Evolutionary conservation across 1,139 yeast genomes (phyloP), one percentile per base, ranked within the genome.

Genomic region (Geotrichum aggregatum): DNA sequence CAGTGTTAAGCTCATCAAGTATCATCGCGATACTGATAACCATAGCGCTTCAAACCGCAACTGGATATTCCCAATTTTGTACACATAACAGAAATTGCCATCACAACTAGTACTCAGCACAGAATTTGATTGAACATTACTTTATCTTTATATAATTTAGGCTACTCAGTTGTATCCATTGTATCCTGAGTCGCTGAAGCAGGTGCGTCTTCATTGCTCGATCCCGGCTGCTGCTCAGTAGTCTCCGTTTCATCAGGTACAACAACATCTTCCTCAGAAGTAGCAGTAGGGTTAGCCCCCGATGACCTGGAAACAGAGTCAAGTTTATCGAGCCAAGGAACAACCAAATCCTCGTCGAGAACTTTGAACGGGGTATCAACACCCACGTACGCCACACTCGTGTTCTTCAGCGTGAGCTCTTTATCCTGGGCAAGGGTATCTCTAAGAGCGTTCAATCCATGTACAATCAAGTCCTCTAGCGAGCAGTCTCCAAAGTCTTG

Each of bases 371-470:
- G 77, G 47, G 78, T 75, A 61, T 83, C 95, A 59, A 80, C 78
- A 36, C 98, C 97, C 18, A 91, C 98, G 52, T 89, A 80, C 51
- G 96, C 92, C 60, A 92, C 87, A 8, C 95, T 84, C 19, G 98
- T 87, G 71, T 92, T 94, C 59, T 83, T 81, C 52, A 77, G 74
- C 38, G 84, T 88, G 67, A 92, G 78, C 67, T 92, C 96, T 65
- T 88, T 92, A 69, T 92, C 98, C 70, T 91, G 96, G 14, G 94
- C 83, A 61, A 92, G 76, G 0, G 98, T 91, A 65, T 92, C 98
- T 70, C 97, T 83, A 66, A 92, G 77, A 0, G 98, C 96, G 62
- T 84, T 84, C 63, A 94, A 82, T 3, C 96, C 98, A 64, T 84
- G 92, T 48, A 84, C 82, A 58, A 92, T 82, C 64, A 92, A 79